phyloP scores from a whole-genome alignment of 108 stramenopile species.

The Aurantiochytrium sp. region DNA sequence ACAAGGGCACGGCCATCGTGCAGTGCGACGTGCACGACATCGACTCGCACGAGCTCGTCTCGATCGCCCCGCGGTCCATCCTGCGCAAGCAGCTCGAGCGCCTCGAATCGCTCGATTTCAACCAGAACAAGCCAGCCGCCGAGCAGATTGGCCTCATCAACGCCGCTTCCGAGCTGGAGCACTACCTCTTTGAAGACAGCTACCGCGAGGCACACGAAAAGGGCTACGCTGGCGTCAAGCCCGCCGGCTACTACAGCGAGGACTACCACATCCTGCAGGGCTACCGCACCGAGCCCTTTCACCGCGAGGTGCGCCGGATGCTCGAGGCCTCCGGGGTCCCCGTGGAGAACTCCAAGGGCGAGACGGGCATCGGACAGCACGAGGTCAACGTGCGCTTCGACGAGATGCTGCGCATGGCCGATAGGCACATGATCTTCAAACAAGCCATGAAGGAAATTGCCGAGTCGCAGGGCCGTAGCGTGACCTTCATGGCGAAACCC shows the following conservation, averaged over 20 bases:
- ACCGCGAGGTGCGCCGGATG: not conserved
- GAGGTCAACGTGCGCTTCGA: conserved; percentile 15
- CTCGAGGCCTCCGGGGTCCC: not conserved
- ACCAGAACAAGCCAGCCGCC: not conserved
- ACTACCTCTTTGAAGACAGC: not conserved
- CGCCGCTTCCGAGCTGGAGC: conserved; percentile 21
- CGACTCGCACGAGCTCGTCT: not conserved
- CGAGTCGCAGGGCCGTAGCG: not conserved
- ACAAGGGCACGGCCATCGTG: not conserved
- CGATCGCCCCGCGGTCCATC: conserved; percentile 26
- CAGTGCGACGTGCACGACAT: conserved; percentile 10
- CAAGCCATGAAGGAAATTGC: conserved; percentile 23
- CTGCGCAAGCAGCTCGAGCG: not conserved
- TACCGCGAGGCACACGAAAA: conserved; percentile 14
- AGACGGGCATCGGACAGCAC: conserved; percentile 20
- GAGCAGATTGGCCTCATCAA: not conserved
- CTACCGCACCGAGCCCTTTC: not conserved
- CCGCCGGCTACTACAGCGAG: not conserved
- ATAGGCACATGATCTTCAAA: conserved; percentile 14
- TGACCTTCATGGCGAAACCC: conserved; percentile 34
- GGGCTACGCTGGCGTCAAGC: not conserved
- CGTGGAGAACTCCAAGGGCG: conserved; percentile 30
- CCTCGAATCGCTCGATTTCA: not conserved
- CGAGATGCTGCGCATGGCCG: conserved; percentile 8
- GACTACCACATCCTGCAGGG: conserved; percentile 33